These are phyloP conservation scores for Symbiodinium natans DNA, from an alignment of 73 alveolate species.

Conservation along the genomic window DNA sequence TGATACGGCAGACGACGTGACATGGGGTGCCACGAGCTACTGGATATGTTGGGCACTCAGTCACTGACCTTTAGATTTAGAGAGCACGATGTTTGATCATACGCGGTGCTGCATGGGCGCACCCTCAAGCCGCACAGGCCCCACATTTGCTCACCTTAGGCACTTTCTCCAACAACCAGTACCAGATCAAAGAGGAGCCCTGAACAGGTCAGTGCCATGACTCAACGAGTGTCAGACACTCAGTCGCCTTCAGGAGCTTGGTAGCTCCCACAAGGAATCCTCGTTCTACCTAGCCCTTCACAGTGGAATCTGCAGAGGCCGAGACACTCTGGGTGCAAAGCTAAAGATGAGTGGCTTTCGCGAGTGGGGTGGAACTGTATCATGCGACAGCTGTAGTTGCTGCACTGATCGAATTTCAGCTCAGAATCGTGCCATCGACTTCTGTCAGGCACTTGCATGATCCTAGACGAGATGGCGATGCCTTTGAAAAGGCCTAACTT, in stretches of 20 bases:
- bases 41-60: neutral
- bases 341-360: no score
- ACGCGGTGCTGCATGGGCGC: no score
- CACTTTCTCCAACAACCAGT: conserved; percentile 43
- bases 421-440: no score
- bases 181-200: neutral
- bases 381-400: no score
- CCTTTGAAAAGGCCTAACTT: neutral
- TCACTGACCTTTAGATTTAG: neutral
- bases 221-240: no score
- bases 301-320: conserved; percentile 21
- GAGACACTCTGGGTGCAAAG: no score
- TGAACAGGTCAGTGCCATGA: neutral
- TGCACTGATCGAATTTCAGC: no score
- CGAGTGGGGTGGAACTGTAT: neutral
- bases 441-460: conserved; percentile 22
- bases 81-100: no score
- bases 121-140: no score
- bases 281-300: neutral
- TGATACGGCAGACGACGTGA: neutral
- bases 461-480: conserved; percentile 14
- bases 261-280: neutral
- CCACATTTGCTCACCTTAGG: neutral
- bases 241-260: neutral
- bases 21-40: neutral